Evolutionary conservation across 306 rosid species (phyloP).

Genomic region (Begonia peltatifolia): DNA sequence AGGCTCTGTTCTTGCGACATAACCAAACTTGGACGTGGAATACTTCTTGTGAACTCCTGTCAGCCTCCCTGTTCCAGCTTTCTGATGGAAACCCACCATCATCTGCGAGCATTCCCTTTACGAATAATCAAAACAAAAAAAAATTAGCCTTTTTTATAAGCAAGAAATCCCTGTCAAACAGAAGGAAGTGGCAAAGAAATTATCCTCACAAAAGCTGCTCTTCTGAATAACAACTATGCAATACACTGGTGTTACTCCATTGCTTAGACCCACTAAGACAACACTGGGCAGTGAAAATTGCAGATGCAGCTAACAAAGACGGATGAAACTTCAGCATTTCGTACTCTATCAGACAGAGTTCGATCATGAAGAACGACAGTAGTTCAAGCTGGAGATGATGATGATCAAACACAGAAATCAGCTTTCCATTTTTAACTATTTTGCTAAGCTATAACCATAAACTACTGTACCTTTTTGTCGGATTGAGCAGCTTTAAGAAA

Average conservation of each 20-base stretch:
- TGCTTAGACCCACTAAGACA: conserved; percentile 33
- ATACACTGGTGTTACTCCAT: conserved; percentile 67
- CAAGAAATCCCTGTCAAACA: too few relatives aligned
- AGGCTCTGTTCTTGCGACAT: conserved; percentile 46
- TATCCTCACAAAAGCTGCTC: conserved; percentile 55
- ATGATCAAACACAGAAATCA: too few relatives aligned
- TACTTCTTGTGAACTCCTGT: conserved; percentile 47
- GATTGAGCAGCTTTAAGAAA: conserved; percentile 48
- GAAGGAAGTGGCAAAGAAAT: background rate
- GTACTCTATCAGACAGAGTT: conserved; percentile 64
- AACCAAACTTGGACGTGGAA: conserved; percentile 46
- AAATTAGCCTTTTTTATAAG: too few relatives aligned
- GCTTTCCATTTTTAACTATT: too few relatives aligned
- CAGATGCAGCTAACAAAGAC: conserved; percentile 74
- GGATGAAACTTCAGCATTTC: conserved; percentile 61
- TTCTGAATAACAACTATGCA: conserved; percentile 52
- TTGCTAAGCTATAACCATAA: too few relatives aligned
- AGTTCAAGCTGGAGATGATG: conserved; percentile 28
- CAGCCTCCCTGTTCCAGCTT: conserved; percentile 34
- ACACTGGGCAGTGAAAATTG: conserved; percentile 64
- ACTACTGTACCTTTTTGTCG: conserved; percentile 8
- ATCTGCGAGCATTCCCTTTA: conserved; percentile 61
- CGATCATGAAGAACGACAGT: conserved; percentile 64
- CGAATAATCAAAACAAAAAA: background rate
- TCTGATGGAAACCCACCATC: conserved; percentile 69